phyloP scores from a whole-genome alignment of 352 stramenopile species.

The Pythium myriotylum region DNA sequence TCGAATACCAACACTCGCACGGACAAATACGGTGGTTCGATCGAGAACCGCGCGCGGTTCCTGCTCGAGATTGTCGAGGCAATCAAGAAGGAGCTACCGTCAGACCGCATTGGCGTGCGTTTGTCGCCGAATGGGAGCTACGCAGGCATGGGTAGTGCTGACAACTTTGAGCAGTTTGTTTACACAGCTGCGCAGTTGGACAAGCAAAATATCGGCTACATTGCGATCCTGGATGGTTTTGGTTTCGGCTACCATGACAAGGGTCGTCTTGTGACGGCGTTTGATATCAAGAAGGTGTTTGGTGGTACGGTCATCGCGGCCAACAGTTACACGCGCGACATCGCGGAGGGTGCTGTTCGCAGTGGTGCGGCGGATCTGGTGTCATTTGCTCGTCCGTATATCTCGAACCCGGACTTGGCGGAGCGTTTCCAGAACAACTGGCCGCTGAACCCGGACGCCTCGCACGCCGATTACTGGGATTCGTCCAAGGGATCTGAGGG shows the following conservation, averaged over 20 bases:
- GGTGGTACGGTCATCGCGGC: slow-evolving; percentile 45
- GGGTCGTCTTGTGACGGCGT: slow-evolving; percentile 27
- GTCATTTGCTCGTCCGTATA: slow-evolving; percentile 39
- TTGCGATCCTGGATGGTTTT: slow-evolving; percentile 40
- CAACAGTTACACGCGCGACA: slow-evolving; percentile 35
- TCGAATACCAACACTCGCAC: slow-evolving; percentile 55
- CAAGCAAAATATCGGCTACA: slow-evolving; percentile 36
- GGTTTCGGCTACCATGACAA: slow-evolving; percentile 40
- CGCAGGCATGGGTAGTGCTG: slow-evolving; percentile 36
- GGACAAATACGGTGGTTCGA: slow-evolving; percentile 68
- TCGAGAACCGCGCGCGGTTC: slow-evolving; percentile 64
- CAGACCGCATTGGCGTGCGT: slow-evolving; percentile 15
- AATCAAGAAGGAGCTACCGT: slow-evolving; percentile 7
- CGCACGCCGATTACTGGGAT: slow-evolving; percentile 7
- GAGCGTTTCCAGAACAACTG: slow-evolving; percentile 32
- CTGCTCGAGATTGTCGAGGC: slow-evolving; percentile 53
- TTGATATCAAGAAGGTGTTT: slow-evolving; percentile 36
- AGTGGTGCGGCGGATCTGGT: slow-evolving; percentile 32
- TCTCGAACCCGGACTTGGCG: slow-evolving; percentile 46
- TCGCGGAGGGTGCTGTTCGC: slow-evolving; percentile 25
- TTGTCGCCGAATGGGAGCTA: slow-evolving; percentile 22
- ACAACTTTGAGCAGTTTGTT: slow-evolving; percentile 52
- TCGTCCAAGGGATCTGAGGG: not conserved
- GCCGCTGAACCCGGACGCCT: slow-evolving; percentile 27
- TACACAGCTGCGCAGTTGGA: slow-evolving; percentile 43